Evolutionary conservation across 768 basidiomycete species (phyloP).

Genomic region (Pisolithus sp.): DNA sequence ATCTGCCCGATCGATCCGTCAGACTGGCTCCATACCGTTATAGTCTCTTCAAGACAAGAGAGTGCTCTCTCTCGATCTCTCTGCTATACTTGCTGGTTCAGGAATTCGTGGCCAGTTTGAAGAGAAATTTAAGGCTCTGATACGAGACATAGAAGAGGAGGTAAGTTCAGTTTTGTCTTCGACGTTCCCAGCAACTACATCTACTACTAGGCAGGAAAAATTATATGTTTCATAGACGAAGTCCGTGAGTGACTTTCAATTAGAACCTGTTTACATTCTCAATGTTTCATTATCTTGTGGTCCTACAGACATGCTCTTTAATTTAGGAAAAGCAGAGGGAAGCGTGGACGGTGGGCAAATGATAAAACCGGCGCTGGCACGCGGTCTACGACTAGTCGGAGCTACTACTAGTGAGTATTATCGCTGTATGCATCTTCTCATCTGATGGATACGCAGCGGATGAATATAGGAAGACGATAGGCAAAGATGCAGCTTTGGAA

Average conservation of each 20-base stretch:
- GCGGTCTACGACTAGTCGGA: conserved; percentile 83
- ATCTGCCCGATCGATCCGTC: background rate
- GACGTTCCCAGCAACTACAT: conserved; percentile 12
- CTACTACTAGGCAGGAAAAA: conserved; percentile 50
- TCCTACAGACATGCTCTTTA: conserved; percentile 64
- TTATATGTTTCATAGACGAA: conserved; percentile 94
- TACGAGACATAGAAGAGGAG: conserved; percentile 88
- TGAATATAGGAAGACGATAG: conserved; percentile 87
- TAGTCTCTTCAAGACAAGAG: conserved; percentile 83
- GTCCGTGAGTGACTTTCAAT: conserved; percentile 54
- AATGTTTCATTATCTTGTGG: background rate
- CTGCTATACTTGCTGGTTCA: conserved; percentile 81
- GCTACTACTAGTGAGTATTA: conserved; percentile 73
- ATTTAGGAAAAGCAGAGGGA: conserved; percentile 87
- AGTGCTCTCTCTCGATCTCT: conserved; percentile 81
- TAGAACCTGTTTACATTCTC: background rate
- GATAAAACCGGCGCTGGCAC: conserved; percentile 87
- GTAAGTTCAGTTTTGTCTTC: conserved; percentile 30
- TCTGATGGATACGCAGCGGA: conserved; percentile 43
- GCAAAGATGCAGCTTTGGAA: conserved; percentile 87
- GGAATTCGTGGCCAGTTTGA: conserved; percentile 92
- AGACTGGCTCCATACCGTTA: background rate
- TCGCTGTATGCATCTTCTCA: background rate
- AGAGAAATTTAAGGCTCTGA: conserved; percentile 84
- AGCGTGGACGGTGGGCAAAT: conserved; percentile 90